phyloP scores from a whole-genome alignment of 208 protist species.

The Leishmania tarentolae region DNA sequence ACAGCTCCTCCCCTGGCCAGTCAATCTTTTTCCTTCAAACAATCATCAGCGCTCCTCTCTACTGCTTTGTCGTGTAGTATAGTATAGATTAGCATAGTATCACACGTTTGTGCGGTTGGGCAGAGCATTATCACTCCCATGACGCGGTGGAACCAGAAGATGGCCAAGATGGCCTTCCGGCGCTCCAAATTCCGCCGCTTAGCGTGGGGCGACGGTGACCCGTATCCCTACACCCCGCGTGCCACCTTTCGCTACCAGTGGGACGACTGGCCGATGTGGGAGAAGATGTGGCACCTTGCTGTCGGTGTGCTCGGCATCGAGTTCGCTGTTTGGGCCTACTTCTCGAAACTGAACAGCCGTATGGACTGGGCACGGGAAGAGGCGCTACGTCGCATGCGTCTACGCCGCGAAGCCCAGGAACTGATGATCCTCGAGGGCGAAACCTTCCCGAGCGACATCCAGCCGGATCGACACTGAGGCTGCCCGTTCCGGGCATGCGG shows the following conservation, averaged over 20 bases:
- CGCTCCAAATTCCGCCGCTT: conserved; percentile 87
- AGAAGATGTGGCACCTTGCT: conserved; percentile 51
- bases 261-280: conserved; percentile 91
- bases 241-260: conserved; percentile 91
- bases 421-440: conserved; percentile 89
- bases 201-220: conserved; percentile 89
- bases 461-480: too few species aligned
- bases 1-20: not conserved
- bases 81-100: not conserved
- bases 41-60: not conserved
- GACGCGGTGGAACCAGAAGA: conserved; percentile 88
- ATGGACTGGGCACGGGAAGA: conserved; percentile 92
- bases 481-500: too few species aligned
- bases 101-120: not conserved
- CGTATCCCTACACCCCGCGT: conserved; percentile 89
- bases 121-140: conserved; percentile 21
- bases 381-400: conserved; percentile 88
- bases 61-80: not conserved
- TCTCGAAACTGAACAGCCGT: conserved; percentile 80
- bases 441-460: conserved; percentile 83
- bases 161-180: conserved; percentile 91
- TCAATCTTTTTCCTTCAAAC: not conserved
- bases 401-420: conserved; percentile 87
- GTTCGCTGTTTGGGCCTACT: conserved; percentile 84
- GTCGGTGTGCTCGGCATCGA: conserved; percentile 65